Evolutionary conservation across 352 stramenopile species (phyloP), one percentile per base, ranked within the genome.

Genomic region (Globisporangium echinulatum): DNA sequence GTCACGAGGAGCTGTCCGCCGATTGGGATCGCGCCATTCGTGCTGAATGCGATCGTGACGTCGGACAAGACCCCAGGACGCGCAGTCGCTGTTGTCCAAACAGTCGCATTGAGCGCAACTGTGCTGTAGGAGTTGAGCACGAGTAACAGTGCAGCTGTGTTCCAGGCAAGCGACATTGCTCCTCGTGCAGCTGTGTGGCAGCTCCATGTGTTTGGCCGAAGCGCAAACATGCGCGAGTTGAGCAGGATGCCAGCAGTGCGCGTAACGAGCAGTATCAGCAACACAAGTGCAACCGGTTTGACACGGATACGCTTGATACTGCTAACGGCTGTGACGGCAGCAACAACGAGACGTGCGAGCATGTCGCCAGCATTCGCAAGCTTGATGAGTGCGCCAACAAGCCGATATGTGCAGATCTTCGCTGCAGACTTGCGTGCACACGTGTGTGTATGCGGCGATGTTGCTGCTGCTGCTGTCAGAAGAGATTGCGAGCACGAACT

Each of bases 31-130:
- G 53, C 63, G 4, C 77, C 79, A 19, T 68, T 89, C 5, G 68
- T 81, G 44, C 70, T 56, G 42, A 89, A 82, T 15, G 66, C 71
- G 5, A 89, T 37, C 4, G 70, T 4, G 7, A 72, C 64, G 47
- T 73, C 68, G 1, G 77, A 87, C 2, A 59, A 75, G 44, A 87
- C 70, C 2, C 77, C 77, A 51, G 77, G 77, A 59, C 70, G 65
- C 6, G 79, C 66, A 10, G 38, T 77, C n/a, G 62, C 54, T 0
- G 75, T 85, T 11, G 43, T 49, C 75, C 75, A 87, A 4, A 46
- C 49, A 13, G 87, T 62, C 37, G 65, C 68, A 8, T 53, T 58
- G 3, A 89, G 59, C 8, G 55, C 64, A 1, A 85, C 38, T 9
- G 43, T 9, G 53, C 69, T 85, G 19, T 64, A 52, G 0, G 61